Conservation (phyloP, 345 rosid genomes). For the Arabis alpina region DNA sequence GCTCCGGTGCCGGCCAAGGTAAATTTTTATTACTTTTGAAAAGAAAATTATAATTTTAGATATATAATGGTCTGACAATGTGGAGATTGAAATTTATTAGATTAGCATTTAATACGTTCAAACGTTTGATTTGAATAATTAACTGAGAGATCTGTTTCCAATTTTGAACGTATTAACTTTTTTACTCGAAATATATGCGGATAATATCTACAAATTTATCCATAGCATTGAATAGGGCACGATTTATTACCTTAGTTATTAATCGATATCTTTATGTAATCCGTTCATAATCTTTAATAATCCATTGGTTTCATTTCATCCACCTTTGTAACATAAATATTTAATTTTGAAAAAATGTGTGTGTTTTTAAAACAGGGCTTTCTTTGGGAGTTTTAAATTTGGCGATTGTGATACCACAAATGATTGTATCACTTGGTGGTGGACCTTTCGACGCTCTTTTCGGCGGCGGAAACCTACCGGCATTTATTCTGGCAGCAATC, state of each 20-base stretch:
- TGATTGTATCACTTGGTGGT: constrained; percentile 31
- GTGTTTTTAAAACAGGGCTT: constrained; percentile 54
- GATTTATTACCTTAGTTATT: not conserved
- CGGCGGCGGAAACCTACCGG: constrained; percentile 36
- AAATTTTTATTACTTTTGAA: not conserved
- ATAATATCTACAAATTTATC: constrained; percentile 13
- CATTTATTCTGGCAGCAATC: constrained; percentile 23
- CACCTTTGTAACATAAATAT: not conserved
- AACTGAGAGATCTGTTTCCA: constrained; percentile 8
- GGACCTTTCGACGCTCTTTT: constrained; percentile 16
- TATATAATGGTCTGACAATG: not conserved
- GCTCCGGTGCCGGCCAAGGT: constrained; percentile 87
- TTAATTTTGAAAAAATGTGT: not conserved
- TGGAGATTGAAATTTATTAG: not conserved
- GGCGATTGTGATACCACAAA: constrained; percentile 78
- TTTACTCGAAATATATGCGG: not conserved
- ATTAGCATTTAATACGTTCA: constrained; percentile 11
- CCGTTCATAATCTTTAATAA: not conserved
- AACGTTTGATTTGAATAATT: constrained; percentile 21
- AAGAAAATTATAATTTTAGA: not conserved
- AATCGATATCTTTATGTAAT: not conserved
- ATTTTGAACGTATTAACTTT: not conserved
- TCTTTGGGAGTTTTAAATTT: constrained; percentile 82
- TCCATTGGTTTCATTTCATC: not conserved
- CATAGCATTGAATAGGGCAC: not conserved